Evolutionary conservation across 2,329 filamentous ascomycete genomes (phyloP).

Genomic region (Colletotrichum neosansevieriae): DNA sequence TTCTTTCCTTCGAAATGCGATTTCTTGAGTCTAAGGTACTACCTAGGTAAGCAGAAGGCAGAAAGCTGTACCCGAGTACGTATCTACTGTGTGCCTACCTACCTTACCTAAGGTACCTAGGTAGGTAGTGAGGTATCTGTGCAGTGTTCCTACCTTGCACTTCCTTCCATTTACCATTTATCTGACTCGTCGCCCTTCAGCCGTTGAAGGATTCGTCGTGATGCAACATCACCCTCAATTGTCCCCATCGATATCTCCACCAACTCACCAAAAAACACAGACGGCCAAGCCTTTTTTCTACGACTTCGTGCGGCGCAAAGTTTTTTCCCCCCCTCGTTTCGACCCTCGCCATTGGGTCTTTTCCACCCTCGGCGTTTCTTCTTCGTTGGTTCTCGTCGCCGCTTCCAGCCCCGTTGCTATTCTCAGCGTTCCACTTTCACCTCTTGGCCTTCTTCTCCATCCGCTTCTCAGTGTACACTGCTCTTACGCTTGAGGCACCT

Average conservation of each 20-base stretch:
- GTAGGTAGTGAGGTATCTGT: no score
- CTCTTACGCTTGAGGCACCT: slow-evolving; percentile 12
- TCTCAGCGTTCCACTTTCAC: slow-evolving; percentile 32
- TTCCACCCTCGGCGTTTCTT: slow-evolving; percentile 3
- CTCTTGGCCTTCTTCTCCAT: slow-evolving; percentile 23
- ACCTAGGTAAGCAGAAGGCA: neutral
- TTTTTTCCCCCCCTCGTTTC: neutral
- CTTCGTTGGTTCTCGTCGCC: neutral
- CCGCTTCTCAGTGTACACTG: slow-evolving; percentile 32
- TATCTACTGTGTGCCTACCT: no score
- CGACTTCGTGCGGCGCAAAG: neutral
- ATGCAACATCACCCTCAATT: slow-evolving; percentile 27
- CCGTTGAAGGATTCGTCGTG: slow-evolving; percentile 27
- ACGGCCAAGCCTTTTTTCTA: slow-evolving; percentile 34
- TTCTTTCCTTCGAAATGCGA: neutral
- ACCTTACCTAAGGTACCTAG: no score
- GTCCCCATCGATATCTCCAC: slow-evolving; percentile 13
- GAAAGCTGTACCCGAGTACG: no score
- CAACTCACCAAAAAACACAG: slow-evolving; percentile 26
- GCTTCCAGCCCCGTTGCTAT: slow-evolving; percentile 30
- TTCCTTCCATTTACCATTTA: neutral
- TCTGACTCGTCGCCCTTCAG: neutral
- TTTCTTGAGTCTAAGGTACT: no score
- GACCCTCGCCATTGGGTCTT: neutral
- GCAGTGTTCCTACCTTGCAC: no score